Base-by-base conservation (phyloP, 805 yeast genomes). In the Hanseniaspora thailandica region DNA sequence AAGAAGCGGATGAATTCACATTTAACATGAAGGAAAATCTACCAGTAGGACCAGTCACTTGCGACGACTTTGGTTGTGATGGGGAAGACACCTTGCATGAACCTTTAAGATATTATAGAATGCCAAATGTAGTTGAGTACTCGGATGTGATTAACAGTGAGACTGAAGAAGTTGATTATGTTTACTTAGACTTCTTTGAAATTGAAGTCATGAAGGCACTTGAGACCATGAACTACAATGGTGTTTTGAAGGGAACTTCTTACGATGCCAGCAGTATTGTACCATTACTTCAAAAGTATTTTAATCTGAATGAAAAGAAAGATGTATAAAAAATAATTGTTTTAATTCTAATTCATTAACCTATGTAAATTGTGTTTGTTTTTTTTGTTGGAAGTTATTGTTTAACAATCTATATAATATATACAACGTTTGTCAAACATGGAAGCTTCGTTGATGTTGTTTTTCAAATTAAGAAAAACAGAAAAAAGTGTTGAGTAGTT, bases 71-170 rank as follows among this genome's bases (percentile, higher is more conserved):
- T 59, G 98, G 97, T 0, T 67, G 71, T 57, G 80, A 81, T 57
- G 98, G 98, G 22, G 98, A 93, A 63, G 97, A 85, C 70, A 74
- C 87, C 36, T 60, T 80, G 54, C 89, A 84, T 68, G 70, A 68
- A 55, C 75, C 85, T 1, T 75, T 83, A 45, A 69, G 70, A 0
- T 69, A 74, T 55, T 82, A 75, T 64, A 76, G 73, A 7, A 71
- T 87, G 3, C 96, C 97, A 9, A 89, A 87, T 61, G 94, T 86
- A 12, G 78, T 90, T 26, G 83, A 78, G 58, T 54, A 76, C 64
- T 60, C 56, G 57, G 59, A 63, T 61, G 57, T 59, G 9, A 64
- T 65, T 12, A 48, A 55, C 1, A 62, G 66, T 3, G 61, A 63
- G 2, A 61, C 63, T 4, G 64, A 59, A 6, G 62, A 62, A 5